Percentiles rank a stretch among this genome's conserved stretches.
phyloP scores from a whole-genome alignment of 1,284 basidiomycete species.

The Pseudozyma tsukubaensis region DNA sequence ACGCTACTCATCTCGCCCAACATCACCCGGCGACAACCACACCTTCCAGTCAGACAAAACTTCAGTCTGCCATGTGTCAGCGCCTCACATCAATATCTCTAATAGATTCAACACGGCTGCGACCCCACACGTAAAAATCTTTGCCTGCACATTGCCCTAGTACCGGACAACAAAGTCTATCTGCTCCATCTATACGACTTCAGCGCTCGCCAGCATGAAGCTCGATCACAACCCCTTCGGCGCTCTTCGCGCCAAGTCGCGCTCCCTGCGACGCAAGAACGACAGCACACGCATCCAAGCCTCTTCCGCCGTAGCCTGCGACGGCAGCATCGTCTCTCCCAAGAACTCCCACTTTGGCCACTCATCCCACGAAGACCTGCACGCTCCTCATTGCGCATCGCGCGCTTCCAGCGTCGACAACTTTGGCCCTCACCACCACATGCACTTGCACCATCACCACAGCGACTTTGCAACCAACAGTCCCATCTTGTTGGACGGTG shows the following conservation, averaged over 20 bases:
- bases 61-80: too few species aligned
- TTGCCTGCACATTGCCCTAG: too few species aligned
- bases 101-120: too few species aligned
- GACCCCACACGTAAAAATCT: too few species aligned
- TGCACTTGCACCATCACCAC: too few species aligned
- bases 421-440: conserved; percentile 9
- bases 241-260: conserved; percentile 31
- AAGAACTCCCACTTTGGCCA: conserved; percentile 11
- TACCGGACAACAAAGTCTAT: conserved; percentile 1
- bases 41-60: too few species aligned
- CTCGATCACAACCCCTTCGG: conserved; percentile 34
- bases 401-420: conserved; percentile 22
- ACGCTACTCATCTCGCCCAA: too few species aligned
- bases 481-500: conserved; percentile 28
- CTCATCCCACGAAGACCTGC: conserved; percentile 22
- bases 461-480: conserved; percentile 26
- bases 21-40: too few species aligned
- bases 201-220: conserved; percentile 33
- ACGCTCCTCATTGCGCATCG: conserved; percentile 4
- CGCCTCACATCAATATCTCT: too few species aligned
- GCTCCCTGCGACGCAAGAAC: conserved; percentile 30
- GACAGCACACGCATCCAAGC: conserved; percentile 35
- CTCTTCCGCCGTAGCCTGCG: conserved; percentile 24
- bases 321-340: conserved; percentile 19
- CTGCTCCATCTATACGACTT: conserved; percentile 8